A percentile compares a stretch with the other conserved stretches of the same genome.
Conservation (phyloP, 2,329 filamentous ascomycete species). For the Cladophialophora yegresii region DNA sequence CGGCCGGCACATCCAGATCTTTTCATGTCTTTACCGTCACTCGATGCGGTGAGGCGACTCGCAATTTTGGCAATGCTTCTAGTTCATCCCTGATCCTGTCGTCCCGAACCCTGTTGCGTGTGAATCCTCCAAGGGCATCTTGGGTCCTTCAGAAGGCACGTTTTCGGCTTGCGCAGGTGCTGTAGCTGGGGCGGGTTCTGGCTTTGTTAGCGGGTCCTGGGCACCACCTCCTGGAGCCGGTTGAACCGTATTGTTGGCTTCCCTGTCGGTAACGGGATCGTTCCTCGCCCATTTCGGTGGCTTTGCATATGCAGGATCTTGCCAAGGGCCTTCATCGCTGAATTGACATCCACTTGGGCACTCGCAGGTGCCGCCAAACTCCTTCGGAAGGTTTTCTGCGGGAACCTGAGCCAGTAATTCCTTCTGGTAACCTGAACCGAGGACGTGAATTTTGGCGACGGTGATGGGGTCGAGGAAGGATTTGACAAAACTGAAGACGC, state of each 20-base stretch:
- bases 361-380: slow-evolving; percentile 80
- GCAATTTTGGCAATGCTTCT: not conserved
- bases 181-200: slow-evolving; percentile 22
- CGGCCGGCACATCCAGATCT: not conserved
- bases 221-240: slow-evolving; percentile 28
- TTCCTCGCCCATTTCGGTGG: slow-evolving; percentile 49
- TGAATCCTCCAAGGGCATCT: slow-evolving; percentile 17
- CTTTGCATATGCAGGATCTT: slow-evolving; percentile 50
- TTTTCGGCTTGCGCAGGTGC: slow-evolving; percentile 26
- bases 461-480: slow-evolving; percentile 96
- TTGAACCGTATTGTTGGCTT: slow-evolving; percentile 25
- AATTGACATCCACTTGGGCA: slow-evolving; percentile 81
- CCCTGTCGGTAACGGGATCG: slow-evolving; percentile 28
- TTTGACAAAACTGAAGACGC: slow-evolving; percentile 83
- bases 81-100: not conserved
- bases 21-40: not conserved
- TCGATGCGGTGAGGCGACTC: not conserved
- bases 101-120: not conserved
- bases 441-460: slow-evolving; percentile 90
- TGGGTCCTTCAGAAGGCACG: slow-evolving; percentile 19
- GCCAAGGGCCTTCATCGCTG: slow-evolving; percentile 90
- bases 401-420: slow-evolving; percentile 84
- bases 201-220: slow-evolving; percentile 22
- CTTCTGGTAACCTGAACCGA: slow-evolving; percentile 77
- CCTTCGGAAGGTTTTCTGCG: slow-evolving; percentile 82